Evolutionary conservation across 352 stramenopile species (phyloP).

Genomic region (Phytopythium oedochilum): DNA sequence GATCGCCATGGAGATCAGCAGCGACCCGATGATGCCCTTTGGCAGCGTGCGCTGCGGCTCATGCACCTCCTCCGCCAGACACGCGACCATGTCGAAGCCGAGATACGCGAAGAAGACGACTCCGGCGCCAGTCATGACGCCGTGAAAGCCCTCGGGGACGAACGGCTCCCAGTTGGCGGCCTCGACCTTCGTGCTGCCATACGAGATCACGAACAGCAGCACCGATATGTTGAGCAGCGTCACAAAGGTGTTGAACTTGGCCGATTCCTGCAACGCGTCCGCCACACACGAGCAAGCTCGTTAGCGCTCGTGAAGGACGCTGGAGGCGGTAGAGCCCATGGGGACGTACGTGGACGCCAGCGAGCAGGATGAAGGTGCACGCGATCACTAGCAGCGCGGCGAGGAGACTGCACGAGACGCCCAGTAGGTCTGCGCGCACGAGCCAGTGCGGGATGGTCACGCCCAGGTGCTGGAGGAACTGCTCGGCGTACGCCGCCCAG

Average conservation of each 20-base stretch:
- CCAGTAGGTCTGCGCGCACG: slow-evolving; percentile 44
- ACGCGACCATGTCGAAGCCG: slow-evolving; percentile 93
- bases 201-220: slow-evolving; percentile 87
- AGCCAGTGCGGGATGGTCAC: slow-evolving; percentile 61
- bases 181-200: slow-evolving; percentile 77
- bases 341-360: slow-evolving; percentile 67
- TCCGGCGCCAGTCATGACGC: slow-evolving; percentile 83
- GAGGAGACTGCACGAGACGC: slow-evolving; percentile 72
- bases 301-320: not conserved
- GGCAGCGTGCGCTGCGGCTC: slow-evolving; percentile 88
- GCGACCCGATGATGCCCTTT: slow-evolving; percentile 89
- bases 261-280: slow-evolving; percentile 71
- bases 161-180: slow-evolving; percentile 79
- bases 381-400: slow-evolving; percentile 74
- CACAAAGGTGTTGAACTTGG: slow-evolving; percentile 89
- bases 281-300: not conserved
- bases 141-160: slow-evolving; percentile 77
- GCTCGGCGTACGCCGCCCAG: slow-evolving; percentile 86
- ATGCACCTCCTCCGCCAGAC: slow-evolving; percentile 88
- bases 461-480: slow-evolving; percentile 75
- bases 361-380: slow-evolving; percentile 84
- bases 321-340: not conserved
- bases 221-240: slow-evolving; percentile 88
- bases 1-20: slow-evolving; percentile 89
- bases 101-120: slow-evolving; percentile 93